Percentiles rank a stretch among this genome's conserved stretches.
phyloP scores from a whole-genome alignment of 2,329 filamentous ascomycete genomes.

The Nothophaeocryptopus gaeumannii region DNA sequence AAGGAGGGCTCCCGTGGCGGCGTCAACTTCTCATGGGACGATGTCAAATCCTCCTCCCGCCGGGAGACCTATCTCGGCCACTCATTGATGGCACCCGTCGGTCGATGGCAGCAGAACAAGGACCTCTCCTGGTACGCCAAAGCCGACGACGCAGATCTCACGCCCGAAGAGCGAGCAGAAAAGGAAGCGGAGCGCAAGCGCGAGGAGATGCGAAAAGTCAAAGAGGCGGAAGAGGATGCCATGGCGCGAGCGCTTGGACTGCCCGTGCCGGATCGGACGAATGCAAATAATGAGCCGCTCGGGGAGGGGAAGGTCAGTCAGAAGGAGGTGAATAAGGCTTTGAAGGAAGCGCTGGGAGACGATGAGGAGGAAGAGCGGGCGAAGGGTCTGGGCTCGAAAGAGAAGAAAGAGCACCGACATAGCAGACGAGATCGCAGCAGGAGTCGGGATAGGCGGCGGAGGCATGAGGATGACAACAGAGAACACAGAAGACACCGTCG shows the following conservation, averaged over 20 bases:
- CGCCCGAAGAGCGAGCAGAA: slow-evolving; percentile 51
- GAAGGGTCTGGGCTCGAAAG: slow-evolving; percentile 16
- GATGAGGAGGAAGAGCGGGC: slow-evolving; percentile 37
- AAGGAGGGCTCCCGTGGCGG: slow-evolving; percentile 89
- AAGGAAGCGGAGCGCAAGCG: slow-evolving; percentile 67
- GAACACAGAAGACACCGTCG: slow-evolving; percentile 22
- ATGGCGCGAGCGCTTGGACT: slow-evolving; percentile 79
- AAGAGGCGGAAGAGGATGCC: slow-evolving; percentile 90
- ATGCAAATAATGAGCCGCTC: slow-evolving; percentile 62
- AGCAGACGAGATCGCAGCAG: slow-evolving; percentile 26
- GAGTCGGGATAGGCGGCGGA: slow-evolving; percentile 23
- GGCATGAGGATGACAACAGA: slow-evolving; percentile 23
- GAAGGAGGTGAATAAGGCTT: slow-evolving; percentile 55
- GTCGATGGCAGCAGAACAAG: slow-evolving; percentile 82
- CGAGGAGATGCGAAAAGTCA: slow-evolving; percentile 75
- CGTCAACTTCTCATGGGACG: slow-evolving; percentile 94
- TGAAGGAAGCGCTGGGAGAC: slow-evolving; percentile 47
- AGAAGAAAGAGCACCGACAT: slow-evolving; percentile 19
- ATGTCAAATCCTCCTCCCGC: slow-evolving; percentile 80
- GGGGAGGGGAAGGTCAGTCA: slow-evolving; percentile 50
- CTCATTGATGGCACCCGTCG: slow-evolving; percentile 83
- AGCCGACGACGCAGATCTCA: slow-evolving; percentile 50
- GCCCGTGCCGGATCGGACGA: slow-evolving; percentile 64
- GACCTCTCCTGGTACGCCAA: slow-evolving; percentile 66
- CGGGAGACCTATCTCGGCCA: slow-evolving; percentile 91